Evolutionary conservation across 2,329 filamentous ascomycete species (phyloP).

Genomic region (Fusarium anthophilum): DNA sequence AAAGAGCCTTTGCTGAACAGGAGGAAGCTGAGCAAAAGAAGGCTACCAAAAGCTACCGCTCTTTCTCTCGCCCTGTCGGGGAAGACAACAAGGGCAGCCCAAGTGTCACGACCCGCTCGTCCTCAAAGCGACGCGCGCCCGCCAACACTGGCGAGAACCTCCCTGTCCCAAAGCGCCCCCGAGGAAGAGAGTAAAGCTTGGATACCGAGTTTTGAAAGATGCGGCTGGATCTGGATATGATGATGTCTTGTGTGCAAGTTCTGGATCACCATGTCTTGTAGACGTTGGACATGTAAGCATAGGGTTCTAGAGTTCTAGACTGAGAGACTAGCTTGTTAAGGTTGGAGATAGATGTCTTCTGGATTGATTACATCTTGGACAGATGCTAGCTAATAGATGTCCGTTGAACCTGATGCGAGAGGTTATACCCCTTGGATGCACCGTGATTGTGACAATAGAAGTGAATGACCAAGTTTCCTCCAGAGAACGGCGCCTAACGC

Average conservation of each 20-base stretch:
- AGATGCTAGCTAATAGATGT: neutral
- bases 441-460: neutral
- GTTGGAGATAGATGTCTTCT: neutral
- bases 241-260: neutral
- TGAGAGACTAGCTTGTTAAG: rapidly evolving
- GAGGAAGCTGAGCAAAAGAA: rapidly evolving
- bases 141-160: neutral
- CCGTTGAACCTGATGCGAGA: rapidly evolving
- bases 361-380: neutral
- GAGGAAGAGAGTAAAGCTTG: neutral
- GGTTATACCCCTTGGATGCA: rapidly evolving
- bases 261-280: neutral
- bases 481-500: rapidly evolving
- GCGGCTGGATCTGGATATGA: neutral
- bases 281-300: neutral
- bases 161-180: neutral
- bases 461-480: rapidly evolving
- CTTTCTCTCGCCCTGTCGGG: too few relatives aligned
- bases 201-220: neutral
- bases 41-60: rapidly evolving
- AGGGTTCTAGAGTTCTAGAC: neutral
- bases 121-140: neutral
- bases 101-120: rapidly evolving
- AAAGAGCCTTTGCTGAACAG: too few relatives aligned
- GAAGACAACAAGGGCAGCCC: too few relatives aligned